Conservation (phyloP, 2,329 filamentous ascomycete species). For the Graphilbum fragrans region DNA sequence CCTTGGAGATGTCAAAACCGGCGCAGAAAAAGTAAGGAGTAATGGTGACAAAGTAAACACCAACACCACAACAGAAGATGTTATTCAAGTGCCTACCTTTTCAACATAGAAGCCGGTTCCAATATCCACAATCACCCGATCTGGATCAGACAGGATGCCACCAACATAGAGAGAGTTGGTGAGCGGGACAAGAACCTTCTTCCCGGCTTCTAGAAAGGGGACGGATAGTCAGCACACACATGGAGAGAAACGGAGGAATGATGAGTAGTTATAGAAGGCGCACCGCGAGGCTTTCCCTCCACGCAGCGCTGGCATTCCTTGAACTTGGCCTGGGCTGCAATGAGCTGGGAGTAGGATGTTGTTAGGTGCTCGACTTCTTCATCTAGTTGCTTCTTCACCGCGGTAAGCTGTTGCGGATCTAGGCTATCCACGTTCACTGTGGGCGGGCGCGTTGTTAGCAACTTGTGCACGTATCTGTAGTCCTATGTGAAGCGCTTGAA, state of each 20-base stretch:
- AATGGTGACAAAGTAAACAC: too few relatives aligned
- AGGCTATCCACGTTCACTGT: slow-evolving; percentile 60
- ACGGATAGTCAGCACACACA: not conserved
- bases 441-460: not conserved
- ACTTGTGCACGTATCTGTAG: too few relatives aligned
- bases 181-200: slow-evolving; percentile 75
- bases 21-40: too few relatives aligned
- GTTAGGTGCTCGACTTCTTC: slow-evolving; percentile 93
- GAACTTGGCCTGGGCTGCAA: slow-evolving; percentile 84
- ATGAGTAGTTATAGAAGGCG: not conserved
- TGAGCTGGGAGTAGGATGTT: slow-evolving; percentile 77
- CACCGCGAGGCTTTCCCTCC: slow-evolving; percentile 20
- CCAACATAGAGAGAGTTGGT: slow-evolving; percentile 93
- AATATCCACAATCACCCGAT: slow-evolving; percentile 78
- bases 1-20: slow-evolving; percentile 19
- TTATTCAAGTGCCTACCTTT: slow-evolving; percentile 46
- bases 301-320: slow-evolving; percentile 78
- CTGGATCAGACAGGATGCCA: slow-evolving; percentile 61
- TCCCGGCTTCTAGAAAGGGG: slow-evolving; percentile 12
- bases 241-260: not conserved
- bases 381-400: slow-evolving; percentile 92
- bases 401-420: slow-evolving; percentile 71
- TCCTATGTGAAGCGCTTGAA: too few relatives aligned
- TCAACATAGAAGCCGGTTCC: slow-evolving; percentile 93
- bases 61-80: not conserved